These are phyloP conservation scores for Ceratobasidium sp. DNA, from an alignment of 1,284 basidiomycete species.

Conservation along the genomic window DNA sequence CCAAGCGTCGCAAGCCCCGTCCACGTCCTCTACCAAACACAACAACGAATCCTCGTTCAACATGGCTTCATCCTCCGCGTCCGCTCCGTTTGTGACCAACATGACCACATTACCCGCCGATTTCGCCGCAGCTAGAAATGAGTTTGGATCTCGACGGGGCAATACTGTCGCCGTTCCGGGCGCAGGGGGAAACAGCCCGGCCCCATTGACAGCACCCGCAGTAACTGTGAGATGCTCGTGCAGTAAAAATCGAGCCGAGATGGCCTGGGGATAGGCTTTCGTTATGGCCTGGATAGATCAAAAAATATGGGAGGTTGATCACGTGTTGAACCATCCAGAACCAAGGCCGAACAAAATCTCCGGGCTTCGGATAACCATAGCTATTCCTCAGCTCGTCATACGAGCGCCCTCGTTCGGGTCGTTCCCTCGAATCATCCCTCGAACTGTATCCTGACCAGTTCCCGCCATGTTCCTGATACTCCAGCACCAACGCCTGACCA, in stretches of 20 bases:
- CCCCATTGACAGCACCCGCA: neutral
- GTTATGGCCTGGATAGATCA: constrained; percentile 18
- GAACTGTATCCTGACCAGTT: neutral
- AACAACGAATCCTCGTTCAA: constrained; percentile 37
- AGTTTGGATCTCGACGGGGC: constrained; percentile 8
- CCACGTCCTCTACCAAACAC: constrained; percentile 34
- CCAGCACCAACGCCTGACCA: constrained; percentile 1
- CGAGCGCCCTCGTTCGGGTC: neutral
- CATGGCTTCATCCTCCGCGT: constrained; percentile 35
- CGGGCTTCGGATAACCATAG: constrained; percentile 34
- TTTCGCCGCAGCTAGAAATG: neutral
- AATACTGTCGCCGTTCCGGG: constrained; percentile 21
- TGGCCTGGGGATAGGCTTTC: constrained; percentile 14
- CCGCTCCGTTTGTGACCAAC: neutral
- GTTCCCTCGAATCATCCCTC: constrained; percentile 27
- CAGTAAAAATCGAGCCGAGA: constrained; percentile 17
- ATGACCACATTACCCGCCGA: neutral
- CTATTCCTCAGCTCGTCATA: constrained; percentile 14
- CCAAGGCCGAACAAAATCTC: constrained; percentile 30
- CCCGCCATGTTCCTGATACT: neutral
- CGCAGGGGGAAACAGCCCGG: constrained; percentile 25
- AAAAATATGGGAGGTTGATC: neutral
- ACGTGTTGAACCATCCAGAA: no score
- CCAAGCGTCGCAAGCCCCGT: constrained; percentile 33
- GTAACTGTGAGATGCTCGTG: constrained; percentile 20